phyloP scores from a whole-genome alignment of 164 flowering plant genomes.

The Berberis vulgaris region DNA sequence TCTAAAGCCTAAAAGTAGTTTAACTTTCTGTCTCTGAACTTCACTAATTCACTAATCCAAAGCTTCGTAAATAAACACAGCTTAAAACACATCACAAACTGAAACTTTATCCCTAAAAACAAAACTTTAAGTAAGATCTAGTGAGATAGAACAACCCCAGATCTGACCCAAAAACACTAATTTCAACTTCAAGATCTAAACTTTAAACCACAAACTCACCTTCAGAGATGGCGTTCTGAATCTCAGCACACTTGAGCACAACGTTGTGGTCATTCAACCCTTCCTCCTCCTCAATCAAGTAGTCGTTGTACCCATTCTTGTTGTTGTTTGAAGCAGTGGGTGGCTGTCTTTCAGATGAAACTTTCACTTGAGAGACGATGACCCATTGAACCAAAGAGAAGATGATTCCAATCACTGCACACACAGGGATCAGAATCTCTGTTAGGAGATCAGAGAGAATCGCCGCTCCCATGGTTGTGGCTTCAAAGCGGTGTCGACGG shows the following conservation, averaged over 20 bases:
- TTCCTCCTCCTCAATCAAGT: slow-evolving; percentile 10
- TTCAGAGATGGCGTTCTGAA: slow-evolving; percentile 6
- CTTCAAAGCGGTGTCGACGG: no score
- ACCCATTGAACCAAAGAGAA: slow-evolving; percentile 9
- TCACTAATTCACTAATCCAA: no score
- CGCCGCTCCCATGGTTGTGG: slow-evolving; percentile 1
- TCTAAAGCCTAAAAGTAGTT: no score
- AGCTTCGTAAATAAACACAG: no score
- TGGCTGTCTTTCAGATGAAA: not conserved
- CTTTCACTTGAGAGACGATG: slow-evolving; percentile 5
- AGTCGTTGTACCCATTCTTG: slow-evolving; percentile 7
- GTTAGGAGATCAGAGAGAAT: slow-evolving; percentile 1
- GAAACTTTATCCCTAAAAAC: no score
- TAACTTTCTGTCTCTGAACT: no score
- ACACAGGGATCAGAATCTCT: slow-evolving; percentile 6
- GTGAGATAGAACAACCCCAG: no score
- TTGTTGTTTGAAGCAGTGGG: not conserved
- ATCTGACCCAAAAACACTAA: no score
- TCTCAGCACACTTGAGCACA: slow-evolving; percentile 10
- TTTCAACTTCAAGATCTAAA: no score
- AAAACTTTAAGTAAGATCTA: no score
- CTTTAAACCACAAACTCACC: not conserved
- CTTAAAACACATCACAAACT: no score
- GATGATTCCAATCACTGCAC: slow-evolving; percentile 10
- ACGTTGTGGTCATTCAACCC: slow-evolving; percentile 8